These are phyloP conservation scores for Neurospora africana DNA, from an alignment of 495 filamentous ascomycete genomes.

Conservation along the genomic window DNA sequence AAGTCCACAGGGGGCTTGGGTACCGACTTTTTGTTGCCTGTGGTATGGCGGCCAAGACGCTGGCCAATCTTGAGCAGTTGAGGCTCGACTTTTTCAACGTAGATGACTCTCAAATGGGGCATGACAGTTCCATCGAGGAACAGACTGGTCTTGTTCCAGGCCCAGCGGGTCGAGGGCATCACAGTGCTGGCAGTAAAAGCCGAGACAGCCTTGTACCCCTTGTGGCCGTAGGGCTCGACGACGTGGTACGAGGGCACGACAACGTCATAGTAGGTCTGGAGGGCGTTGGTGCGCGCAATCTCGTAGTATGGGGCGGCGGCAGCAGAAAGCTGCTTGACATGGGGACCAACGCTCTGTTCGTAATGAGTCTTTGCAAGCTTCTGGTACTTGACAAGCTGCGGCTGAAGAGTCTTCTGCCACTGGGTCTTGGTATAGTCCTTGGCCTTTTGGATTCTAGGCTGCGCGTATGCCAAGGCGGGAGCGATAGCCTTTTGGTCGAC, in stretches of 20 bases:
- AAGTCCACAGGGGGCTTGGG: constrained; percentile 13
- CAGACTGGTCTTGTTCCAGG: constrained; percentile 53
- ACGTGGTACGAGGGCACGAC: constrained; percentile 66
- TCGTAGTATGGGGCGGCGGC: constrained; percentile 61
- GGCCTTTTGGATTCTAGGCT: constrained; percentile 57
- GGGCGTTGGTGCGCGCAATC: constrained; percentile 45
- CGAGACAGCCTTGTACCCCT: constrained; percentile 55
- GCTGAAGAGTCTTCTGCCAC: constrained; percentile 69
- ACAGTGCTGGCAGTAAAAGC: constrained; percentile 58
- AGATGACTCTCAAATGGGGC: constrained; percentile 69
- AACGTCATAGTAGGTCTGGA: constrained; percentile 57
- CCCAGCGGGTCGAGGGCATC: constrained; percentile 59
- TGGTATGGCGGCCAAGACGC: constrained; percentile 68
- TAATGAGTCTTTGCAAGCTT: constrained; percentile 54
- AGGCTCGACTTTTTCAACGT: constrained; percentile 86
- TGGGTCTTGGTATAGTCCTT: constrained; percentile 54
- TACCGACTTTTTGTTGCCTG: constrained; percentile 15
- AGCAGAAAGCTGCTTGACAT: constrained; percentile 51
- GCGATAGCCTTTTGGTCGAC: constrained; percentile 57
- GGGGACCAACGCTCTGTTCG: constrained; percentile 55
- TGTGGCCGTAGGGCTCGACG: constrained; percentile 61
- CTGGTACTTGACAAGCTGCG: constrained; percentile 56
- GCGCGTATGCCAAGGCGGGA: constrained; percentile 54
- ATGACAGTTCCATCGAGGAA: constrained; percentile 66
- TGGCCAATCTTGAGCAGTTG: constrained; percentile 88